A percentile compares a stretch with the other conserved stretches of the same genome.
These are phyloP conservation scores for Capsicum rhomboideum DNA, from an alignment of 257 asterid species.

Conservation along the genomic window DNA sequence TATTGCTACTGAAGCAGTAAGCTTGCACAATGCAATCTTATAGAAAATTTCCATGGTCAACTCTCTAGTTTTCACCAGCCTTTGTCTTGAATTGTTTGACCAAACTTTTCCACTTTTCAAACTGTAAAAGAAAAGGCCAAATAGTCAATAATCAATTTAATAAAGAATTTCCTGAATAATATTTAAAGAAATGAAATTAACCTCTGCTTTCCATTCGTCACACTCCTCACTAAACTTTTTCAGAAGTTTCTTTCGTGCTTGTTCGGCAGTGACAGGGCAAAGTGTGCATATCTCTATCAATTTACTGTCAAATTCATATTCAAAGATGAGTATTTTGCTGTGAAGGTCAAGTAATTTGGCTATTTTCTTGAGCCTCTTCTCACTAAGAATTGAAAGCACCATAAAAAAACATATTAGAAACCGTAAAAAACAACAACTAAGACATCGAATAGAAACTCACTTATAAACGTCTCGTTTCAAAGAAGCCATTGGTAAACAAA, in stretches of 20 bases:
- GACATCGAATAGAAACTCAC: not conserved
- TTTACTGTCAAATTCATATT: not conserved
- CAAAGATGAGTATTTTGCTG: not conserved
- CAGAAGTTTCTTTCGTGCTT: not conserved
- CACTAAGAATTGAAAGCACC: not conserved
- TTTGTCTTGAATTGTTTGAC: not conserved
- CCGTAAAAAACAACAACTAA: not conserved
- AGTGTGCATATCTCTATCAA: not conserved
- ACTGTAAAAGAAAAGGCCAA: not conserved
- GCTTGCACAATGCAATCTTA: not conserved
- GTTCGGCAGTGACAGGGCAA: not conserved
- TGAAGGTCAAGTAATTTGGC: not conserved
- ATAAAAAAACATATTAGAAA: not conserved
- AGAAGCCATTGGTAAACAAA: not conserved
- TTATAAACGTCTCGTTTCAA: not conserved
- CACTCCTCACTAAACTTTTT: not conserved
- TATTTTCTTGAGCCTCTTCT: not conserved
- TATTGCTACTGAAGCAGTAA: not conserved
- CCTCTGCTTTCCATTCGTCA: not conserved
- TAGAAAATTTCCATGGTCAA: not conserved
- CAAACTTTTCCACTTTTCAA: not conserved
- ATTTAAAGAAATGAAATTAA: not conserved
- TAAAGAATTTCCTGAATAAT: not conserved
- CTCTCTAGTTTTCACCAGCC: not conserved
- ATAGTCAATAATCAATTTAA: not conserved